These are phyloP conservation scores for Corynascus novoguineensis DNA, from an alignment of 495 filamentous ascomycete genomes.

Conservation along the genomic window DNA sequence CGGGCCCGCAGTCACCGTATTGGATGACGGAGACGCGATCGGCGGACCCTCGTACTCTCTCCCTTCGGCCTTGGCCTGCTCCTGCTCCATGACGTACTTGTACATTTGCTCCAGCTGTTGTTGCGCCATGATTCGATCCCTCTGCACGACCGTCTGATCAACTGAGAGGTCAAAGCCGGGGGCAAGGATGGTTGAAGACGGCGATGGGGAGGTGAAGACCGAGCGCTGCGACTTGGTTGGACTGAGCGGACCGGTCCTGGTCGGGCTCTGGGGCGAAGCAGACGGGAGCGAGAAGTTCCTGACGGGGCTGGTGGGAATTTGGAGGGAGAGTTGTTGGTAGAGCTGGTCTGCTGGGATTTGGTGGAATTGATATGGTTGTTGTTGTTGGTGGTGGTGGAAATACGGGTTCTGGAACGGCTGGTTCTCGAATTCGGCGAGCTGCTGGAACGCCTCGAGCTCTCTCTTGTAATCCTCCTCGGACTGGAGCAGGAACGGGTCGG, in stretches of 20 bases:
- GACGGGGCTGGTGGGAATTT: conserved; percentile 30
- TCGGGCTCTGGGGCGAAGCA: conserved; percentile 22
- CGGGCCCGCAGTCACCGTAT: conserved; percentile 23
- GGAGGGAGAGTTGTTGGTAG: conserved; percentile 11
- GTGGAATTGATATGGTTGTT: not conserved
- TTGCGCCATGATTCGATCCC: conserved; percentile 66
- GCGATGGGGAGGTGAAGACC: conserved; percentile 44
- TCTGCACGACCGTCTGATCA: conserved; percentile 67
- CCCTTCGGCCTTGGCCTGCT: conserved; percentile 56
- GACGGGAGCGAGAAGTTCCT: conserved; percentile 44
- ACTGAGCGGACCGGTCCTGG: conserved; percentile 36
- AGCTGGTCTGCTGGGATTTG: not conserved
- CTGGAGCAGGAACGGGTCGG: conserved; percentile 32
- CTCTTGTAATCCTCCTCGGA: conserved; percentile 32
- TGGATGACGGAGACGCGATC: conserved; percentile 30
- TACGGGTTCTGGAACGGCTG: not conserved
- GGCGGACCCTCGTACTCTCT: conserved; percentile 36
- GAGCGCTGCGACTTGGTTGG: conserved; percentile 45
- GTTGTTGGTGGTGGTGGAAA: not conserved
- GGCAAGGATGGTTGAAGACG: conserved; percentile 41
- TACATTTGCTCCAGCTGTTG: conserved; percentile 85
- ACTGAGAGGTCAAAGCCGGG: conserved; percentile 46
- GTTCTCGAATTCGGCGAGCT: not conserved
- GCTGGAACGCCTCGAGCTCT: conserved; percentile 9
- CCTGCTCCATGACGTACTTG: conserved; percentile 83